phyloP scores from a whole-genome alignment of 129 eudicot genomes.

The Arctium lappa region DNA sequence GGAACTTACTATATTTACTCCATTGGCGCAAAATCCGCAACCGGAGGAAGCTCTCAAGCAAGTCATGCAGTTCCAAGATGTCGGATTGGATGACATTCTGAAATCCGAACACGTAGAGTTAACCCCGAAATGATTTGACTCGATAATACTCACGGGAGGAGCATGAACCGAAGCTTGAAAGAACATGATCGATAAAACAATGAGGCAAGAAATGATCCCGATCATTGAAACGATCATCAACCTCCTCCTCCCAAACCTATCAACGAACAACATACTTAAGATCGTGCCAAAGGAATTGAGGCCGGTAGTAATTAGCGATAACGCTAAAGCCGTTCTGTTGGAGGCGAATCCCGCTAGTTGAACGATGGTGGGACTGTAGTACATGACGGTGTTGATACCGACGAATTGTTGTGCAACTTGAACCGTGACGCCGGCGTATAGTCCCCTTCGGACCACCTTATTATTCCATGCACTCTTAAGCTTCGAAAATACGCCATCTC shows the following conservation, averaged over 20 bases:
- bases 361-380: slow-evolving; percentile 61
- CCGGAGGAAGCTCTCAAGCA: slow-evolving; percentile 42
- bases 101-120: slow-evolving; percentile 47
- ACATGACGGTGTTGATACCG: slow-evolving; percentile 65
- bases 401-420: slow-evolving; percentile 77
- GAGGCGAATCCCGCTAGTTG: slow-evolving; percentile 70
- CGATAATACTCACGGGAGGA: slow-evolving; percentile 35
- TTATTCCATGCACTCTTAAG: slow-evolving; percentile 45
- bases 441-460: slow-evolving; percentile 52
- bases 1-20: slow-evolving; percentile 32
- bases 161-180: slow-evolving; percentile 43
- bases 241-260: slow-evolving; percentile 57
- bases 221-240: slow-evolving; percentile 60
- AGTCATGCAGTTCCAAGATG: slow-evolving; percentile 59
- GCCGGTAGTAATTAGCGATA: slow-evolving; percentile 60
- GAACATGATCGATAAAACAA: slow-evolving; percentile 39
- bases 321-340: slow-evolving; percentile 54
- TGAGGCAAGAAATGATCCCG: slow-evolving; percentile 52
- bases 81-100: slow-evolving; percentile 10
- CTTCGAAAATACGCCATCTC: slow-evolving; percentile 31
- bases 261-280: slow-evolving; percentile 54
- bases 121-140: slow-evolving; percentile 44
- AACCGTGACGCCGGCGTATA: slow-evolving; percentile 61
- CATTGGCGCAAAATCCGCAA: slow-evolving; percentile 52
- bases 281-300: slow-evolving; percentile 63